Evolutionary conservation across 768 basidiomycete species (phyloP), one percentile per base, ranked within the genome.

Genomic region (Boletus speciosus): DNA sequence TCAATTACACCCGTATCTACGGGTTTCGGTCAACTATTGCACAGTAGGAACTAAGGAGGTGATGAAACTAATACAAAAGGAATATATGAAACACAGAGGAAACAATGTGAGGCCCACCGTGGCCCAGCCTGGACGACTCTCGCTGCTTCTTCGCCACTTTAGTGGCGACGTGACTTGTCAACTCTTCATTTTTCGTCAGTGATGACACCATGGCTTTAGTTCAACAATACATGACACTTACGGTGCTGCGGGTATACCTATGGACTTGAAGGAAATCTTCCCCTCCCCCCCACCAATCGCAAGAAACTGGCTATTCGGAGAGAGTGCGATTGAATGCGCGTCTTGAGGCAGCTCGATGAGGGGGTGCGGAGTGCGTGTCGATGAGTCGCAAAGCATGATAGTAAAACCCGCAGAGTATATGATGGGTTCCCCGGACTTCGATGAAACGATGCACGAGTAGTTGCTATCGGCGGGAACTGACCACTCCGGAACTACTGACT

Each of bases 401-500:
- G 49, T 31, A 34, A 29, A 19, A 5, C 16, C 23, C 32, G 48
- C 37, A 37, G 58, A 51, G 27, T 32, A 48, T 19, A 41, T 8
- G 40, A 60, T 32, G 23, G 8, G 8, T 29, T 29, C 29, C 29
- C 46, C 58, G 12, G 32, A 47, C n/a, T 36, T 37, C 4, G 59
- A 41, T 27, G 49, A 50, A n/a, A 40, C 54, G 19, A 60, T 61
- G 29, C 40, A 61, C 14, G 52, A 41, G 10, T 25, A 47, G 46
- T 51, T 60, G 41, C 32, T 38, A 4, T 51, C 45, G 40, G 40
- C n/a, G 31, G 44, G 11, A 15, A 47, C 48, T 29, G 39, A 3
- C 53, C 53, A 61, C 16, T 46, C 45, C 7, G 19, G n/a, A 5
- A 21, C 21, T 9, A 35, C 21, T 8, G 37, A 35, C 12, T 11